Evolutionary conservation across 208 protist species (phyloP).

Genomic region (Herpetomonas samuelpessoai): DNA sequence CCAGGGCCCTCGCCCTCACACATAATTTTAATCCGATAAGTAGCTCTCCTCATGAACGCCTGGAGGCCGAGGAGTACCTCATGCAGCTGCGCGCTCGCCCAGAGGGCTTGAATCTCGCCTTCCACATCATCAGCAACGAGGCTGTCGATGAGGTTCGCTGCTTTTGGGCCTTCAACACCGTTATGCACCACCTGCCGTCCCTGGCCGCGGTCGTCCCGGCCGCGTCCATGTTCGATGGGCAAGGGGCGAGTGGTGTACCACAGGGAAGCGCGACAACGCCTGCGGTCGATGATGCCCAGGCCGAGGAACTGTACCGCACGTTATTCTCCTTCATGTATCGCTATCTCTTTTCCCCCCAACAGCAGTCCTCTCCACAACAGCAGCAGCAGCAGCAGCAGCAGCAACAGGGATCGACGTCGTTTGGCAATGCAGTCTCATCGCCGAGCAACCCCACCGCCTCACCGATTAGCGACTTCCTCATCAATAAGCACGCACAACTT

Average conservation of each 20-base stretch:
- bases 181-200: conserved; percentile 60
- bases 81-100: conserved; percentile 53
- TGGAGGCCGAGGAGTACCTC: conserved; percentile 66
- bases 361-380: too few species aligned
- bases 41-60: conserved; percentile 30
- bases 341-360: conserved; percentile 40
- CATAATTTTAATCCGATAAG: conserved; percentile 36
- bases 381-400: conserved; percentile 2
- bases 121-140: conserved; percentile 74
- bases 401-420: background rate
- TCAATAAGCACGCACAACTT: conserved; percentile 86
- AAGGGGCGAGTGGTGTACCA: background rate
- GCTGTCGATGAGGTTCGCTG: conserved; percentile 48
- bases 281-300: conserved; percentile 31
- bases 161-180: conserved; percentile 86
- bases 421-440: conserved; percentile 7
- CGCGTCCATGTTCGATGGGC: background rate
- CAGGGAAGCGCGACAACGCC: background rate
- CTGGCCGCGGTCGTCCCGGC: background rate
- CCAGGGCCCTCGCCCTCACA: conserved; percentile 57
- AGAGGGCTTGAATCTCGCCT: conserved; percentile 62
- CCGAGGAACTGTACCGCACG: conserved; percentile 54
- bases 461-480: conserved; percentile 41
- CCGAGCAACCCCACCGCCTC: conserved; percentile 1
- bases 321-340: conserved; percentile 73